Evolutionary conservation across 495 filamentous ascomycete genomes (phyloP).

Genomic region (Emericellopsis terricola): DNA sequence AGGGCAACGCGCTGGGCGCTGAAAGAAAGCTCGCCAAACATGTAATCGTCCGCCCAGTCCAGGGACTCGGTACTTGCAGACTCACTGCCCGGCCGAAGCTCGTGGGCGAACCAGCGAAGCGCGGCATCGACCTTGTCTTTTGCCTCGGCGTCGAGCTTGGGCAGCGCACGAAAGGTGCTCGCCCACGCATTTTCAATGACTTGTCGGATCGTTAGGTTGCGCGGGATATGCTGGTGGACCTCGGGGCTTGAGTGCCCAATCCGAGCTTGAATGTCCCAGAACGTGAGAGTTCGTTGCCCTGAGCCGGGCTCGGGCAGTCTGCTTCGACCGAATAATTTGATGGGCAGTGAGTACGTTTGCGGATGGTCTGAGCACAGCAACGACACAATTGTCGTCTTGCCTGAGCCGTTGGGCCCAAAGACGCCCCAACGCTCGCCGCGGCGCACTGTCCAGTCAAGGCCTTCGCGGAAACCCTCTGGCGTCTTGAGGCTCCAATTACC

Average conservation of each 20-base stretch:
- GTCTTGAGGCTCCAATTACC: conserved; percentile 56
- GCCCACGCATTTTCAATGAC: conserved; percentile 74
- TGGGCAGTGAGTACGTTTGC: conserved; percentile 75
- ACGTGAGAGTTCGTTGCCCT: conserved; percentile 57
- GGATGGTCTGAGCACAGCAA: conserved; percentile 92
- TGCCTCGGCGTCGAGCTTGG: conserved; percentile 36
- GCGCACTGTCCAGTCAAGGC: conserved; percentile 68
- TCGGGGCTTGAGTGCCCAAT: conserved; percentile 89
- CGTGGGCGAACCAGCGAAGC: conserved; percentile 54
- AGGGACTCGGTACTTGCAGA: conserved; percentile 9
- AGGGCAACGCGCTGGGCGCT: conserved; percentile 68
- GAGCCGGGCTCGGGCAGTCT: conserved; percentile 49
- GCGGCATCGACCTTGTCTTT: conserved; percentile 41
- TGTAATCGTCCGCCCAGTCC: conserved; percentile 48
- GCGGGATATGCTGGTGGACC: conserved; percentile 83
- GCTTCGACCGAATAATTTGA: conserved; percentile 67
- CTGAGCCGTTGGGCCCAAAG: conserved; percentile 77
- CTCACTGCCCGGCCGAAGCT: conserved; percentile 39
- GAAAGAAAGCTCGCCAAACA: conserved; percentile 59
- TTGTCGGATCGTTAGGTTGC: conserved; percentile 51
- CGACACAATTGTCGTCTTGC: conserved; percentile 85
- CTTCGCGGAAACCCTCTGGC: conserved; percentile 26
- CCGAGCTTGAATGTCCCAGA: conserved; percentile 80
- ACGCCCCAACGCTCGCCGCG: conserved; percentile 79
- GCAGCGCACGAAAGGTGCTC: conserved; percentile 61